A percentile compares a stretch with the other conserved stretches of the same genome.
Evolutionary conservation across 306 rosid genomes (phyloP).

Genomic region (Chamaecrista fasciculata): DNA sequence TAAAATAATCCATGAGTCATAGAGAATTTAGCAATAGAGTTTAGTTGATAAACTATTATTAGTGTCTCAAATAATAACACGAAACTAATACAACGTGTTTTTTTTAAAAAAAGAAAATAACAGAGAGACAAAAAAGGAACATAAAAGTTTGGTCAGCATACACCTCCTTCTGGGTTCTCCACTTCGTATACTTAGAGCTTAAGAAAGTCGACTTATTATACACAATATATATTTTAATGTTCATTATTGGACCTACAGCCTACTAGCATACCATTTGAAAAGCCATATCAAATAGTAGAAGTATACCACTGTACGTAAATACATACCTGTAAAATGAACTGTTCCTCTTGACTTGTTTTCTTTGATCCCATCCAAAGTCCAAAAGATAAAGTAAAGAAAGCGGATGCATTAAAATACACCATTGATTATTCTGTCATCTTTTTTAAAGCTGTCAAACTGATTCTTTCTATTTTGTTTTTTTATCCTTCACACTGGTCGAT

Average conservation of each 20-base stretch:
- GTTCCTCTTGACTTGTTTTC: background rate
- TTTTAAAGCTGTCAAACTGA: slow-evolving; percentile 25
- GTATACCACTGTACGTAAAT: background rate
- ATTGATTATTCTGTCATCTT: slow-evolving; percentile 31
- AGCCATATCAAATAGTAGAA: background rate
- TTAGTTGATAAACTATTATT: no score
- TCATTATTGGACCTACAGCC: background rate
- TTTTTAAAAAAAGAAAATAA: no score
- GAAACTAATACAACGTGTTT: no score
- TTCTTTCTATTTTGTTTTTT: background rate
- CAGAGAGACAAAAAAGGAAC: background rate
- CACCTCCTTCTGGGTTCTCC: background rate
- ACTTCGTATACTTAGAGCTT: slow-evolving; percentile 33
- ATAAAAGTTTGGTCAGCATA: background rate
- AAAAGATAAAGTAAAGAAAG: slow-evolving; percentile 36
- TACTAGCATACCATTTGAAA: background rate
- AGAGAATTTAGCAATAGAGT: no score
- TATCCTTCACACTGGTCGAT: background rate
- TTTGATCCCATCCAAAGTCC: slow-evolving; percentile 33
- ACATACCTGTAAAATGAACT: background rate
- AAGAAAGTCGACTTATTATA: slow-evolving; percentile 25
- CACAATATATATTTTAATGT: background rate
- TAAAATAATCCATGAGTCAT: no score
- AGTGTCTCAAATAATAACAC: no score
- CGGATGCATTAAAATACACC: slow-evolving; percentile 17